Conservation (phyloP, 768 basidiomycete species). For the Boletus eberwhitei region DNA sequence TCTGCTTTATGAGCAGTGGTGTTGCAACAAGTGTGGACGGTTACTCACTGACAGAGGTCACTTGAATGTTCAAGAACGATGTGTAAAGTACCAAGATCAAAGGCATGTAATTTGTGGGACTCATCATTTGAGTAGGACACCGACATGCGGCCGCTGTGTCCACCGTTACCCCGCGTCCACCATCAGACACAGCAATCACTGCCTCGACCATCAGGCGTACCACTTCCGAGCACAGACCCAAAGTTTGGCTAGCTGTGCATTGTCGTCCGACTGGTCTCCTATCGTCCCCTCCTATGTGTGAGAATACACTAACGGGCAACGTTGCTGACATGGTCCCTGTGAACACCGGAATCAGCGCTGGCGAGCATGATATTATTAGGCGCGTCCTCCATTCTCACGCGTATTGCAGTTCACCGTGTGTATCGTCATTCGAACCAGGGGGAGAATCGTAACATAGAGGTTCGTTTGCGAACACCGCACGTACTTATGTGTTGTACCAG, state of each 20-base stretch:
- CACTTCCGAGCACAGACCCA: background rate
- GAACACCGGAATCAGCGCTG: background rate
- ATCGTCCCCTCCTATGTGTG: too few species aligned
- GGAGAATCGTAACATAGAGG: background rate
- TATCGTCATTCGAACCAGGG: background rate
- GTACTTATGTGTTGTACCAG: background rate
- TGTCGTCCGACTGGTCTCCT: background rate
- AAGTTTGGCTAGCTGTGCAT: background rate
- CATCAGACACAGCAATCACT: background rate
- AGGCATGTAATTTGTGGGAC: background rate
- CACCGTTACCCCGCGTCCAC: background rate
- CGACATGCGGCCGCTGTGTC: too few species aligned
- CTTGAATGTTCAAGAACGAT: too few species aligned
- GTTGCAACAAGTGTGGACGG: background rate
- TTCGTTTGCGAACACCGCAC: background rate
- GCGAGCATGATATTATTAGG: too few species aligned
- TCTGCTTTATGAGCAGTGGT: background rate
- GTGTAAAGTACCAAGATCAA: background rate
- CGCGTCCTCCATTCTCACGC: background rate
- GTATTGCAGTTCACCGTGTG: too few species aligned
- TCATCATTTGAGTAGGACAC: background rate
- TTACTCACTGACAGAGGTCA: background rate
- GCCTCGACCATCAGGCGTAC: background rate
- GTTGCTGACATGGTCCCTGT: too few species aligned
- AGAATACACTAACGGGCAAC: too few species aligned